Evolutionary conservation across 176 grass and related monocot species (phyloP).

Genomic region (bread wheat (Triticum aestivum)): IWGSC_CS_RefSeq_v2.1 NC_057813.1:365716129-365716628

Average conservation of each 20-base stretch:
- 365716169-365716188: no score
- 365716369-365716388: background rate
- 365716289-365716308: no score
- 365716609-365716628: conserved; percentile 1
- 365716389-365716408: background rate
- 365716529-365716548: background rate
- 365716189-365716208: no score
- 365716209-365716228: no score
- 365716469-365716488: background rate
- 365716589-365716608: background rate
- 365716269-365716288: no score
- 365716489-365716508: background rate
- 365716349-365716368: no score
- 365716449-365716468: background rate
- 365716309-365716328: no score
- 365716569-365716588: background rate
- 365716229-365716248: no score
- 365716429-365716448: background rate
- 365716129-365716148: no score
- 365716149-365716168: no score
- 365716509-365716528: background rate
- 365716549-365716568: conserved; percentile 1
- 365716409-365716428: background rate
- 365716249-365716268: no score
- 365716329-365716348: no score